These are phyloP conservation scores for Citrus reticulata DNA, from an alignment of 345 rosid genomes.

Conservation along the genomic window DNA sequence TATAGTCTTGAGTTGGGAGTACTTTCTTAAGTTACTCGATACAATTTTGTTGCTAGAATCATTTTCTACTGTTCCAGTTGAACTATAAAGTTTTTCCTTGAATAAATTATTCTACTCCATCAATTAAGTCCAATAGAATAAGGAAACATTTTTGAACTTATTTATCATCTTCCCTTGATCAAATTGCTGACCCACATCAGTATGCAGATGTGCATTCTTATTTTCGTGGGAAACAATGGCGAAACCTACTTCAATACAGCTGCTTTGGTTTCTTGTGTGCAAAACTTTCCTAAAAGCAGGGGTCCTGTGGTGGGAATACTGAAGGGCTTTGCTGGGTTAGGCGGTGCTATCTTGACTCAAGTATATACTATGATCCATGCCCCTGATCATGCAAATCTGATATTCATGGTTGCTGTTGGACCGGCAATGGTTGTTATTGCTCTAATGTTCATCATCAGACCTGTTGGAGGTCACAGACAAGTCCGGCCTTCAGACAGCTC, in stretches of 20 bases:
- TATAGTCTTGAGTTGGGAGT: neutral
- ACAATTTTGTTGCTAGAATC: neutral
- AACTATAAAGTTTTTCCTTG: neutral
- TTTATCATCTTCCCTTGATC: slow-evolving; percentile 4
- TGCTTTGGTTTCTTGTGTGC: slow-evolving; percentile 91
- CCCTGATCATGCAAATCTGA: slow-evolving; percentile 76
- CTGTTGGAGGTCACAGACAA: slow-evolving; percentile 94
- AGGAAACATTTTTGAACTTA: neutral
- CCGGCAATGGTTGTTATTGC: slow-evolving; percentile 73
- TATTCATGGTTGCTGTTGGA: slow-evolving; percentile 95
- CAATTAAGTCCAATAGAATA: neutral
- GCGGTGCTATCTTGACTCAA: slow-evolving; percentile 96
- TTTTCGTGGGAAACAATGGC: slow-evolving; percentile 88
- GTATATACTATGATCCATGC: slow-evolving; percentile 71
- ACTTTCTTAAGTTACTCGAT: neutral
- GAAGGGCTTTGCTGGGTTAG: slow-evolving; percentile 94
- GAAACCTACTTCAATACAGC: slow-evolving; percentile 97
- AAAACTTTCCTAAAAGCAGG: slow-evolving; percentile 92
- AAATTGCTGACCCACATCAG: slow-evolving; percentile 10
- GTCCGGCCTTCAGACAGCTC: slow-evolving; percentile 59
- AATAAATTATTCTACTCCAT: neutral
- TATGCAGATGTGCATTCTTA: slow-evolving; percentile 86
- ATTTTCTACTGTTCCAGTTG: neutral
- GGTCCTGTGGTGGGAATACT: slow-evolving; percentile 98
- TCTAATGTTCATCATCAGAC: slow-evolving; percentile 85